phyloP scores from a whole-genome alignment of 108 stramenopile genomes.

The Craspedostauros australis region DNA sequence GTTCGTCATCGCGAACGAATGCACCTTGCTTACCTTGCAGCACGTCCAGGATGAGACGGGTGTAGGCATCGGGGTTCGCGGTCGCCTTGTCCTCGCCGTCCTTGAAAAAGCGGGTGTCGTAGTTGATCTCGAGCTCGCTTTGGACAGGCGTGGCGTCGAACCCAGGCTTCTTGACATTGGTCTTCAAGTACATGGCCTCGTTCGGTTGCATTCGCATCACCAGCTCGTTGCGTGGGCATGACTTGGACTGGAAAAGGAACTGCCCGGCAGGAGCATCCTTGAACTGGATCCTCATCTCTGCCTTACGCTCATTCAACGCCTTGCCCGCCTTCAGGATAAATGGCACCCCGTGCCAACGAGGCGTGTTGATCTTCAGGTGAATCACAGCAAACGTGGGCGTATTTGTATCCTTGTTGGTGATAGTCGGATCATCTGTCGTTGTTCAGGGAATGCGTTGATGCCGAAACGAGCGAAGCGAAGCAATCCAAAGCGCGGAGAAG shows the following conservation, averaged over 20 bases:
- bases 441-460: no score
- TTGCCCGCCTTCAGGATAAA: slow-evolving; percentile 97
- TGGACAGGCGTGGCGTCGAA: slow-evolving; percentile 78
- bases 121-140: slow-evolving; percentile 89
- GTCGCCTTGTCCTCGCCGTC: no score
- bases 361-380: slow-evolving; percentile 82
- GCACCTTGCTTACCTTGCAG: slow-evolving; percentile 84
- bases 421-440: slow-evolving; percentile 78
- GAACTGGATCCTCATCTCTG: slow-evolving; percentile 95
- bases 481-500: no score
- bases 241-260: slow-evolving; percentile 49
- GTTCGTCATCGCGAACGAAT: slow-evolving; percentile 96
- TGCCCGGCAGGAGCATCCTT: slow-evolving; percentile 73
- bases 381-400: slow-evolving; percentile 89
- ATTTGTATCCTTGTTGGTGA: slow-evolving; percentile 76
- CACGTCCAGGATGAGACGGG: slow-evolving; percentile 93
- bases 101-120: slow-evolving; percentile 64
- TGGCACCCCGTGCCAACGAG: slow-evolving; percentile 96
- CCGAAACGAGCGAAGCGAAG: no score
- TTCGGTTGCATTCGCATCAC: slow-evolving; percentile 88
- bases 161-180: slow-evolving; percentile 93
- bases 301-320: slow-evolving; percentile 92
- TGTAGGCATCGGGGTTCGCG: slow-evolving; percentile 93
- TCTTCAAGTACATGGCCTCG: slow-evolving; percentile 94
- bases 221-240: slow-evolving; percentile 88